Evolutionary conservation across 768 basidiomycete genomes (phyloP), one percentile per base, ranked within the genome.

Genomic region (Cytidiella melzeri): DNA sequence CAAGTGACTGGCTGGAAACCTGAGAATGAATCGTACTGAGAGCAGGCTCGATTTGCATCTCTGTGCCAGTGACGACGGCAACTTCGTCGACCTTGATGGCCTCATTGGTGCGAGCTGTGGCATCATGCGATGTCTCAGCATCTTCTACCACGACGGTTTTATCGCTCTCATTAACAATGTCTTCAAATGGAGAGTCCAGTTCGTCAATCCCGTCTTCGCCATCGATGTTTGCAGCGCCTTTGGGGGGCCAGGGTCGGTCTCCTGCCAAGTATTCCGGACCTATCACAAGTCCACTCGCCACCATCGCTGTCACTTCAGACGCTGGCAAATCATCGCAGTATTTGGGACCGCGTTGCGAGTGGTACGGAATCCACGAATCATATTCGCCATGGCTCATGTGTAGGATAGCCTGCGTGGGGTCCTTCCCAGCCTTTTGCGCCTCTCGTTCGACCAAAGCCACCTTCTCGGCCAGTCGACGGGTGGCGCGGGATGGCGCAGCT

Each of bases 251-350:
- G 10, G n/a, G 27, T n/a, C 39, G 23, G 4, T 48, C 47, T 15
- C 47, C 47, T 27, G 12, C 40, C 25, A 48, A 40, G 27, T 34
- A 48, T 19, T 48, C 40, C 21, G 2, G 9, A 20, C 40, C 41
- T 18, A 85, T 63, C 20, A 73, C 70, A 50, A 85, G 54, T 7
- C 81, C 81, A 5, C 69, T 61, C 40, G 68, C 64, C 23, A 73
- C 66, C 60, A 76, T 62, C 45, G 69, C 61, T 37, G 81, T 77
- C 24, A 81, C 67, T 49, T 69, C 59, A 1, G 48, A 65, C 25
- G 81, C 79, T 50, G 72, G 62, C 11, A 85, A 64, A 59, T 79
- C 72, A 20, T 69, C 70, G 50, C 78, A 57, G 28, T 65, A 66
- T 23, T 65, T 61, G 19, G 71, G 57, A 55, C 69, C 70, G 9